Base-by-base conservation (phyloP, 192 early-diverging fungal genomes). In the Coemansia sp. region DNA sequence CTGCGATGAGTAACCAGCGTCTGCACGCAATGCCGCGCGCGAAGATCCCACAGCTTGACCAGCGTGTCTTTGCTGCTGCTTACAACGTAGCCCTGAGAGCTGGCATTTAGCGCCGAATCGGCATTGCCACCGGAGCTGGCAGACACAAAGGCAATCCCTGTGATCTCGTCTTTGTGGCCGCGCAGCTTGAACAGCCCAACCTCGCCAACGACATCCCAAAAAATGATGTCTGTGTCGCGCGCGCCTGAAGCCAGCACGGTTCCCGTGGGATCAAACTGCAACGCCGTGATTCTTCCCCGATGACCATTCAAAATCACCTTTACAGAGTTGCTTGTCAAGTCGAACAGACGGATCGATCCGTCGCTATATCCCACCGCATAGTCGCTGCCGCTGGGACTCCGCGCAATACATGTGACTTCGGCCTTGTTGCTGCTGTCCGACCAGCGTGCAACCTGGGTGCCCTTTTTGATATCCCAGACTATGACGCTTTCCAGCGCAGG, bases 131-230 rank as follows among this genome's bases (percentile, higher is more conserved):
- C 59, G 25, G 45, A 25, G 8, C 83, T 72, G 11, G 61, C n/a
- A 5, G 54, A 33, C n/a, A 83, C 52, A 72, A 83, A 83, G 11
- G 63, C 72, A 16, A 83, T 71, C 0, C 57, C 80, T 25, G 96
- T 96, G 45, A 99, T 85, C 75, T 96, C 92, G 72, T 99, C 95
- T 73, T 96, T 97, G 79, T 99, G 96, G 14, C 96, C 96, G 30
- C 89, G 88, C 65, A 99, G 84, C 64, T 95, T 83, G 57, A 85
- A 93, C 66, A 97, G 82, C 14, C 96, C 96, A 48, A 86, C 83
- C 70, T 97, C 96, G 28, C 90, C 90, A 29, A 97, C 87, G 6
- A 96, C 84, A 68, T 99, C 96, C 96, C 96, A 99, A 28, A 99
- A 67, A 67, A 99, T 91, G 31, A 99, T 65, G 76, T 99, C 94